Evolutionary conservation across 2,329 filamentous ascomycete species (phyloP), one percentile per base, ranked within the genome.

Genomic region (Pseudogymnoascus pannorum): DNA sequence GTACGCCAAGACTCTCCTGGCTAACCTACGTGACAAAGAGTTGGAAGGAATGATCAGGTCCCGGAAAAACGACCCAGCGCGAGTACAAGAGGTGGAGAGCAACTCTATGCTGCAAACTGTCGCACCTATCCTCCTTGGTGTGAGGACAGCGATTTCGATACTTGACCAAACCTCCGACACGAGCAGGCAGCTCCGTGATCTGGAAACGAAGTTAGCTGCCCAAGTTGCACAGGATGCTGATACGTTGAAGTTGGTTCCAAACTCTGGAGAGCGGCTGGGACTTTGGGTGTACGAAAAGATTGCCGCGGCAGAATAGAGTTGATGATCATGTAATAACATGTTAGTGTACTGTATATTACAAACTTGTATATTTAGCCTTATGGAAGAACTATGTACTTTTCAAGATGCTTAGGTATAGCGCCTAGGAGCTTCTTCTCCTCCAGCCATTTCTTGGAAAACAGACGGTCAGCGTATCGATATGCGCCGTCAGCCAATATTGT

Each of bases 401-500:
- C 84, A 72, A 97, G 75, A 72, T 90, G 87, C 77, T 90, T 83
- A 5, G 94, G 94, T 72, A 99, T 87, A 44, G 92, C 87, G 26
- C 78, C 83, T 51, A 94, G 75, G 66, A 99, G 78, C 62, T 88
- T 89, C 85, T 97, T 99, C 70, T 87, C 85, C 73, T 86, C 81
- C 67, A 99, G 77, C 94, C 94, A 99, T 75, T 88, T 92, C 74
- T 85, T 85, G 51, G 91, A 96, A 77, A 99, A 99, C 64, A 99
- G 75, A 35, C 94, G 82, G 66, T 99, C 94, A 4, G 94, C 94
- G 74, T 99, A 99, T 71, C 94, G 80, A 73, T 99, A 97, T n/a
- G 94, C 94, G 63, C 94, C 94, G 73, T 99, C 94, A 71, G 91
- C 96, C 48, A 99, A 82, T 62, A 97, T 84, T 1, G 94, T 99